These are phyloP conservation scores for Allium sativum DNA, from an alignment of 106 monocot species.

Conservation along the genomic window DNA sequence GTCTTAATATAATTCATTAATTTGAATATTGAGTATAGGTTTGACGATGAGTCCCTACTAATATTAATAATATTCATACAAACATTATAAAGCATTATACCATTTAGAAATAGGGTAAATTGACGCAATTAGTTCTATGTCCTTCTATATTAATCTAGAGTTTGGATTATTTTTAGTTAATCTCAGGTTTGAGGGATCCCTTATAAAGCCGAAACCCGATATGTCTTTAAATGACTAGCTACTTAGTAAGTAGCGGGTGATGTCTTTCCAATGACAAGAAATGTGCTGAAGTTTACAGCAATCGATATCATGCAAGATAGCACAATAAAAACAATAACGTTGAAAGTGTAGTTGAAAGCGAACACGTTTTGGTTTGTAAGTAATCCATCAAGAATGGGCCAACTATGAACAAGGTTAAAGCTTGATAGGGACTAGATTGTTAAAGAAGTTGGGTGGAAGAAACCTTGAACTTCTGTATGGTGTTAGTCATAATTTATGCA, in stretches of 20 bases:
- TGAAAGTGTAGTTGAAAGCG: slow-evolving; percentile 77
- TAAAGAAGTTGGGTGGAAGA: slow-evolving; percentile 93
- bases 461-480: slow-evolving; percentile 98
- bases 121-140: no score
- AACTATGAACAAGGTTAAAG: slow-evolving; percentile 59
- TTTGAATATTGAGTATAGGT: no score
- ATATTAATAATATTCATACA: no score
- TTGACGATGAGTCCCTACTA: no score
- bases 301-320: slow-evolving; percentile 58
- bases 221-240: slow-evolving; percentile 65
- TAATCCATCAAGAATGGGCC: slow-evolving; percentile 95
- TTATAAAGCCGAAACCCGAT: slow-evolving; percentile 56
- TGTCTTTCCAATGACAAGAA: slow-evolving; percentile 59
- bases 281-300: slow-evolving; percentile 40
- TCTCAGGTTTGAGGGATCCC: no score
- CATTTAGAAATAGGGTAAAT: no score
- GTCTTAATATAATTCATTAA: no score
- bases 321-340: slow-evolving; percentile 63
- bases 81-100: no score
- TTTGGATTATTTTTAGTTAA: no score
- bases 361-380: slow-evolving; percentile 27
- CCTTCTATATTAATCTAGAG: no score
- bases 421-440: slow-evolving; percentile 93
- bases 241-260: slow-evolving; percentile 68
- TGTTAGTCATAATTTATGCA: slow-evolving; percentile 97